These are phyloP conservation scores for Aureobasidium melanogenum DNA, from an alignment of 2,329 filamentous ascomycete genomes.

Conservation along the genomic window DNA sequence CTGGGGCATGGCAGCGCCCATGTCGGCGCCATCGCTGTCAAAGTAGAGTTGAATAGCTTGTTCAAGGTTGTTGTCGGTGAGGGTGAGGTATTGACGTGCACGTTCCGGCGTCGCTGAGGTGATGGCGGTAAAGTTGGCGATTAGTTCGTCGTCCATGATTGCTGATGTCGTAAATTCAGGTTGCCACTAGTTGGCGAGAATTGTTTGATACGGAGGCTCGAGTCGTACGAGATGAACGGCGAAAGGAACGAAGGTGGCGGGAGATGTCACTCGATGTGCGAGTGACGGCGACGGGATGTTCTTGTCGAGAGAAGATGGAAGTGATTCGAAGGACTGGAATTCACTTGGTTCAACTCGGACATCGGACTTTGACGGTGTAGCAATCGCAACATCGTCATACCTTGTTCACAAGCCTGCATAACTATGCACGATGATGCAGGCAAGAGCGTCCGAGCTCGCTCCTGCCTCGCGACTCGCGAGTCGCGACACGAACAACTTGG, in stretches of 20 bases:
- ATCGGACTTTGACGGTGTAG: neutral
- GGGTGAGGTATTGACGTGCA: slow-evolving; percentile 71
- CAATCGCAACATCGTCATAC: neutral
- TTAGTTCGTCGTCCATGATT: slow-evolving; percentile 43
- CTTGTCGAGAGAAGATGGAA: neutral
- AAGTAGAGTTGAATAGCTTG: slow-evolving; percentile 86
- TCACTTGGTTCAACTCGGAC: slow-evolving; percentile 4
- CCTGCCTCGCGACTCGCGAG: neutral
- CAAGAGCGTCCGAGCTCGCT: neutral
- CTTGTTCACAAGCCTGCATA: neutral
- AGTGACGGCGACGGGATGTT: neutral
- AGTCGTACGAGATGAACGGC: neutral
- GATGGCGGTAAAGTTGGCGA: slow-evolving; percentile 72
- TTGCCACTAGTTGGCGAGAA: neutral
- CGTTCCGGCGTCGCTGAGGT: slow-evolving; percentile 66
- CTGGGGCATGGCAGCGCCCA: slow-evolving; percentile 30
- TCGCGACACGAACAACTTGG: too few species aligned
- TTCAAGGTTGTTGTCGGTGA: slow-evolving; percentile 76
- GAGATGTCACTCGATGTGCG: neutral
- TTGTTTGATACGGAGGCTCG: neutral
- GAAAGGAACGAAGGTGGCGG: neutral
- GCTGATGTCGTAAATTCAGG: neutral
- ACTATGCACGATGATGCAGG: neutral
- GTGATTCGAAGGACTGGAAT: slow-evolving; percentile 4
- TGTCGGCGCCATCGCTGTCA: slow-evolving; percentile 69